Evolutionary conservation across 768 basidiomycete genomes (phyloP).

Genomic region (Kwoniella pini): DNA sequence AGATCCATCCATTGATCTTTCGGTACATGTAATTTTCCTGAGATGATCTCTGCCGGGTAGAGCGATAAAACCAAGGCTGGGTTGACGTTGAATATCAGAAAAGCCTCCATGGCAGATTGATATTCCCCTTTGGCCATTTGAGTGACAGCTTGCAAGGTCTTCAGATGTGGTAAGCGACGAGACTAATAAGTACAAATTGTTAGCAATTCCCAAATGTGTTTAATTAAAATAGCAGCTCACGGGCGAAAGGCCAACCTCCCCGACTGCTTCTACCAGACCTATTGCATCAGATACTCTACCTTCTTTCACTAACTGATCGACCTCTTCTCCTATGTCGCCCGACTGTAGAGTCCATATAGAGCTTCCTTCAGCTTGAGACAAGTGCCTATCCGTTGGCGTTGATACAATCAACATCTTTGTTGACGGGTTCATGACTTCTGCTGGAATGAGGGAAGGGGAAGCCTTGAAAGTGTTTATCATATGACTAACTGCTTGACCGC

Average conservation of each 20-base stretch:
- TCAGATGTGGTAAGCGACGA: constrained; percentile 59
- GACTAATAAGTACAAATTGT: constrained; percentile 7
- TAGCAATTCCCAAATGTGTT: neutral
- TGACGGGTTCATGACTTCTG: constrained; percentile 50
- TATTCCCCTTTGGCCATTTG: constrained; percentile 71
- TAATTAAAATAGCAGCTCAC: constrained; percentile 19
- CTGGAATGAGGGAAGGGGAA: constrained; percentile 60
- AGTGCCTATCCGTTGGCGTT: constrained; percentile 71
- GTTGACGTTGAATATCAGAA: constrained; percentile 83
- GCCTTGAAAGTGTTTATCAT: constrained; percentile 39
- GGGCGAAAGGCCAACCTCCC: constrained; percentile 56
- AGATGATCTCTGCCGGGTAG: constrained; percentile 71
- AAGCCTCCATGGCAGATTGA: constrained; percentile 78
- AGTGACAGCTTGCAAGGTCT: constrained; percentile 74
- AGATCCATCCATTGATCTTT: constrained; percentile 73
- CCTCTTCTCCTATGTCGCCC: constrained; percentile 73
- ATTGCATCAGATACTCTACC: constrained; percentile 77
- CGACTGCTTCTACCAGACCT: constrained; percentile 71
- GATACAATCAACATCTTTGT: constrained; percentile 56
- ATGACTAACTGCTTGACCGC: constrained; percentile 43
- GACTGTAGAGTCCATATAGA: constrained; percentile 74
- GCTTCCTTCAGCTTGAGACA: constrained; percentile 69
- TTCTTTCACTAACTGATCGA: constrained; percentile 74
- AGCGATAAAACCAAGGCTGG: constrained; percentile 91
- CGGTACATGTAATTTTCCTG: constrained; percentile 73